These are phyloP conservation scores for Kodamaea nitidulidarum DNA, from an alignment of 805 yeast species.

Conservation along the genomic window DNA sequence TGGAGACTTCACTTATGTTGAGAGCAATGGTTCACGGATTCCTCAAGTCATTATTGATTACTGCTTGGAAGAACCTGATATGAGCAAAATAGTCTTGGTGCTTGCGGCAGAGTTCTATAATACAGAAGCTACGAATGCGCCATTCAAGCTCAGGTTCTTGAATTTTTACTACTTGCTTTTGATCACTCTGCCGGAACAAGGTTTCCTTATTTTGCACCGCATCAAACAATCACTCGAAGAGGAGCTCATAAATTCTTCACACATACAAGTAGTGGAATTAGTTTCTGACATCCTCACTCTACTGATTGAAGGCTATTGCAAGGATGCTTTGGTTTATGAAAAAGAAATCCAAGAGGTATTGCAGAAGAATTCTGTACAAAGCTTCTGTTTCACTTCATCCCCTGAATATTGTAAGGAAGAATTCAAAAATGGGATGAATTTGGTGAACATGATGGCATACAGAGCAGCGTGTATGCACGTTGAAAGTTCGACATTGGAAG, in stretches of 20 bases:
- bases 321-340: background rate
- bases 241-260: slow-evolving; percentile 24
- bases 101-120: slow-evolving; percentile 30
- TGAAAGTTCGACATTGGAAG: slow-evolving; percentile 34
- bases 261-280: slow-evolving; percentile 24
- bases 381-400: background rate
- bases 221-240: slow-evolving; percentile 24
- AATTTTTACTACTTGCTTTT: slow-evolving; percentile 26
- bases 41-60: slow-evolving; percentile 29
- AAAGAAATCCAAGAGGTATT: background rate
- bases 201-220: slow-evolving; percentile 29
- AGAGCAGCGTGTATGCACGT: slow-evolving; percentile 34
- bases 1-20: slow-evolving; percentile 11
- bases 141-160: slow-evolving; percentile 29
- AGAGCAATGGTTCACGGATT: slow-evolving; percentile 16
- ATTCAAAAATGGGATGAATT: slow-evolving; percentile 13
- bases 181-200: slow-evolving; percentile 16
- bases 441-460: slow-evolving; percentile 32
- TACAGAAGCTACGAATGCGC: slow-evolving; percentile 25
- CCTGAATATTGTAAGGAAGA: background rate
- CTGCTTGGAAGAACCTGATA: slow-evolving; percentile 16
- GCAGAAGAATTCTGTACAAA: background rate
- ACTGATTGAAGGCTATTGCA: background rate
- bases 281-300: slow-evolving; percentile 22
- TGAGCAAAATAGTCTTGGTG: slow-evolving; percentile 22